Conservation (phyloP, 176 grass and related monocot species). For the Avena insularis region DNA sequence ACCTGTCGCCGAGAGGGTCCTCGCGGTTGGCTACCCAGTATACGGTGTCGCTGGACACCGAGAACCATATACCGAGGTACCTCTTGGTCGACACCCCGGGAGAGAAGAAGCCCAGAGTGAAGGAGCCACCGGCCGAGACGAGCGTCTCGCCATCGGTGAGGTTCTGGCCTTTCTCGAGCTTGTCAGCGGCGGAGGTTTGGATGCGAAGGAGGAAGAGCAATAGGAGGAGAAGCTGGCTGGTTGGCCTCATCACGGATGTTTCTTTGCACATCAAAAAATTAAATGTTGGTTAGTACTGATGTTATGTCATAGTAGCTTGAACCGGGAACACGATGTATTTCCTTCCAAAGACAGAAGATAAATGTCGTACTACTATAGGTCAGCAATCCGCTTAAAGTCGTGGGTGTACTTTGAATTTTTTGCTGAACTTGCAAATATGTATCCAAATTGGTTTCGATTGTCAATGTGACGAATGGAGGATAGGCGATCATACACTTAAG, state of each 20-base stretch:
- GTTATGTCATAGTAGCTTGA: not conserved
- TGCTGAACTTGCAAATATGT: not conserved
- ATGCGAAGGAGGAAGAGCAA: not conserved
- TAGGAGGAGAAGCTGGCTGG: not conserved
- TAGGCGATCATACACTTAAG: not conserved
- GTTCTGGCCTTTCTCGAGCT: not conserved
- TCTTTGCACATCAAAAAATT: not conserved
- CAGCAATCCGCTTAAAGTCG: not conserved
- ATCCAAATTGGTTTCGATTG: not conserved
- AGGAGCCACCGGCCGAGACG: constrained; percentile 3
- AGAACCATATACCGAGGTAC: constrained; percentile 40
- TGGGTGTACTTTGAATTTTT: not conserved
- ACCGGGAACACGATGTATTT: not conserved
- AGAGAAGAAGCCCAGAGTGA: constrained; percentile 45
- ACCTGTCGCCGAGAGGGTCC: not conserved
- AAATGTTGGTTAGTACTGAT: too few relatives aligned
- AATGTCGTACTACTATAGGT: not conserved
- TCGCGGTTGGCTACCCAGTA: constrained; percentile 36
- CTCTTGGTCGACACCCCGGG: not conserved
- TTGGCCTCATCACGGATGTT: not conserved
- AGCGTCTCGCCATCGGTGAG: not conserved
- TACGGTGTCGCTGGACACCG: not conserved
- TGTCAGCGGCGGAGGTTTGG: not conserved
- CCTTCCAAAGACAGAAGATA: not conserved
- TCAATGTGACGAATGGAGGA: not conserved